Evolutionary conservation across 2,329 filamentous ascomycete genomes (phyloP), one percentile per base, ranked within the genome.

Genomic region (Colletotrichum ledebouriae): DNA sequence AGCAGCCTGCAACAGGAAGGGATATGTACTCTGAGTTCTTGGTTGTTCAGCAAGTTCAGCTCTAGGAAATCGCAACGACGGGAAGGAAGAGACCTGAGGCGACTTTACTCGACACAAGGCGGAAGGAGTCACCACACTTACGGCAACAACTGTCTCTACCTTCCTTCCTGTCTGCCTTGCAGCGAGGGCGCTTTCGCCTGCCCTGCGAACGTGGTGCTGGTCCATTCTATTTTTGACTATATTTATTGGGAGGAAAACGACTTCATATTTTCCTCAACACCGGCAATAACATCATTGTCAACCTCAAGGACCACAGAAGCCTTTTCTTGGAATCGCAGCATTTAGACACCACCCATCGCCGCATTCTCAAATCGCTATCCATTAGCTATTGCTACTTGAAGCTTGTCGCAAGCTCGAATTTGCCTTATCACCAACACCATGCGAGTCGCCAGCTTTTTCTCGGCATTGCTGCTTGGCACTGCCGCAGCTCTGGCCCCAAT

Each of bases 401-500:
- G 47, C 34, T 57, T 65, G 61, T 50, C 42, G 33, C 10, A 25
- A 44, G 22, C 50, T 53, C 29, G 12, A 52, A 37, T 52, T 53
- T 13, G 25, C 33, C 44, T 56, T 49, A 22, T 56, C 49, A 42
- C 41, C 37, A 58, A 72, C 60, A 72, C 59, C 22, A 86, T 86
- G 83, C 82, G 75, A 69, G 25, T 59, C 52, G 73, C 77, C 72
- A 75, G 78, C 57, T 76, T 71, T 37, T 70, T 78, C 55, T 68
- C 79, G 20, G 74, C 78, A 37, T 77, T 76, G 61, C 71, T 84
- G 12, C 73, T 76, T 69, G 75, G 78, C 72, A 72, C 78, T 34
- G 77, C 76, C 50, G 72, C 77, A 37, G 82, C 84, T 34, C 71
- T 88, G 55, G 79, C 85, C 41, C 81, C 83, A 25, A 82, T 89